Conservation (phyloP, 108 stramenopile genomes). For the Tribonema minus region DNA sequence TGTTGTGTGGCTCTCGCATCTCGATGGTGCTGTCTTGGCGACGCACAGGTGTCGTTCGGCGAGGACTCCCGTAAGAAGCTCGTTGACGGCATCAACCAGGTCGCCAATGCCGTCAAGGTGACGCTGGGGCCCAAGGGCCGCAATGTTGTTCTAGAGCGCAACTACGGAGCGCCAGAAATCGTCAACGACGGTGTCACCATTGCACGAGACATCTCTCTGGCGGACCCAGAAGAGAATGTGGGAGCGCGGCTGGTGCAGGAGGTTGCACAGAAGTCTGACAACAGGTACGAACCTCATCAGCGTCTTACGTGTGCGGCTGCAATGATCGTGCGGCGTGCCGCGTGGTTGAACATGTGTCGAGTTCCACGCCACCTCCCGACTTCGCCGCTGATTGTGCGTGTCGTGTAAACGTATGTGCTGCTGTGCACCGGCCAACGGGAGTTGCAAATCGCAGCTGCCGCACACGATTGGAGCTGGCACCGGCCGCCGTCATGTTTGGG, state of each 20-base stretch:
- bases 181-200: slow-evolving; percentile 96
- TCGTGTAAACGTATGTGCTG: no score
- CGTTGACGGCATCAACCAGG: slow-evolving; percentile 84
- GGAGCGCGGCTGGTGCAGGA: slow-evolving; percentile 86
- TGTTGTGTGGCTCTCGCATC: no score
- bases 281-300: slow-evolving; percentile 7
- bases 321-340: no score
- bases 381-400: no score
- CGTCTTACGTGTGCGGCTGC: no score
- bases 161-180: slow-evolving; percentile 92
- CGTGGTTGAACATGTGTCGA: no score
- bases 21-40: no score
- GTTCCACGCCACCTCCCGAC: no score
- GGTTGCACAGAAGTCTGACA: slow-evolving; percentile 87
- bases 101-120: slow-evolving; percentile 93
- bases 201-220: slow-evolving; percentile 71
- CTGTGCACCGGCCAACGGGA: no score
- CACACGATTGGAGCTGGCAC: no score
- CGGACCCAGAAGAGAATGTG: slow-evolving; percentile 84
- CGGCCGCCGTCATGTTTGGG: no score
- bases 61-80: slow-evolving; percentile 81
- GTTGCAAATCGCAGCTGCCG: no score
- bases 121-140: slow-evolving; percentile 94
- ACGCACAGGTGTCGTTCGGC: slow-evolving; percentile 75
- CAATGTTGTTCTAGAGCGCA: slow-evolving; percentile 89